Base-by-base conservation (phyloP, 208 protist genomes). In the Zelonia costaricensis region DNA sequence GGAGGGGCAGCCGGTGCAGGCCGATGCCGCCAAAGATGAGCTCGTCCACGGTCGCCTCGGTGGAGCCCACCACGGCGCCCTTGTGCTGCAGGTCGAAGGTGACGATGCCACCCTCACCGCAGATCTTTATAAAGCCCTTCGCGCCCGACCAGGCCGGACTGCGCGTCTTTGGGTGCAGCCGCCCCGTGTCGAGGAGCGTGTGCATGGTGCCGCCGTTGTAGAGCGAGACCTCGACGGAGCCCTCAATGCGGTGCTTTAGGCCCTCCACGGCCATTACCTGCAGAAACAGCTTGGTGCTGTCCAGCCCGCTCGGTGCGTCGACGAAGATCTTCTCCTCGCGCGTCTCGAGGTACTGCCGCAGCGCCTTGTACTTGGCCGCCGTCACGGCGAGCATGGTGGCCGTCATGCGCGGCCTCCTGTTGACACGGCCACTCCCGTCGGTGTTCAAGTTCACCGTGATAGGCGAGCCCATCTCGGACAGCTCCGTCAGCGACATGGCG, bases 201-300 rank as follows among this genome's bases (percentile, higher is more conserved):
- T 59, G 55, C 35, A 68, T 48, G 9, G 36, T 57, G 4, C 64
- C 75, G 52, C 85, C 78, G 31, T 72, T 51, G 31, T 80, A 73
- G 15, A 78, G 71, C 31, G 55, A 80, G 10, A 91, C 80, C 13
- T 51, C 63, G 42, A 95, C 57, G 46, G 68, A 65, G 23, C 82
- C 86, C 58, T 92, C 84, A 27, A 95, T 79, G 62, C 90, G 90
- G 70, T 93, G 90, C 56, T 82, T 83, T 45, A 95, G 78, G 1
- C 73, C 80, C 16, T 82, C 53, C 47, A 93, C 80, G 12, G 69
- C 68, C 53, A 95, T 63, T 25, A 91, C 64, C 49, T 93, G 90
- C 43, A 95, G 35, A 28, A 77, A 84, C 1, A 86, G 62, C 18
- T 62, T 71, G 43, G 64, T 33, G 49, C 51, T 62, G 36, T 68